A percentile compares a stretch with the other conserved stretches of the same genome.
These are phyloP conservation scores for Cladosporium sp. DNA, from an alignment of 2,329 filamentous ascomycete genomes.

Conservation along the genomic window DNA sequence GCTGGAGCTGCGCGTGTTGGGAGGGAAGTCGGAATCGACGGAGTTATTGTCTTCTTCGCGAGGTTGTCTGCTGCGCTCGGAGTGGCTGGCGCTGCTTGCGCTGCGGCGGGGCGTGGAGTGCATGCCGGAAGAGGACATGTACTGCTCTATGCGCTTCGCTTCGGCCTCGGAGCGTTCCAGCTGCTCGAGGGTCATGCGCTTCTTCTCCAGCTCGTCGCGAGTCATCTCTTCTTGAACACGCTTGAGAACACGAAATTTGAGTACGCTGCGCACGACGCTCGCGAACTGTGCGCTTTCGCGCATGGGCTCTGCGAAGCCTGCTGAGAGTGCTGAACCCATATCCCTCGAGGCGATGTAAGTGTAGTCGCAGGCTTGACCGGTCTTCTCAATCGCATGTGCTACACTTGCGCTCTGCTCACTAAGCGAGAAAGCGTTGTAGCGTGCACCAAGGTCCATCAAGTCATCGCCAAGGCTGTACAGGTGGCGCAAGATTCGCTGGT, in stretches of 20 bases:
- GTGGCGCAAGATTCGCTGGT: constrained; percentile 80
- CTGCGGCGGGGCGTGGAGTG: constrained; percentile 61
- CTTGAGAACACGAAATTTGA: constrained; percentile 87
- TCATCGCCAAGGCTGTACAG: constrained; percentile 78
- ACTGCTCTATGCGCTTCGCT: constrained; percentile 87
- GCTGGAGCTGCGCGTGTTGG: constrained; percentile 48
- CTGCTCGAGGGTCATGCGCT: constrained; percentile 72
- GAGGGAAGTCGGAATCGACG: constrained; percentile 93
- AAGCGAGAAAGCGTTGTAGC: constrained; percentile 93
- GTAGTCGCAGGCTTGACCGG: constrained; percentile 89
- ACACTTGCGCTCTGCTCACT: constrained; percentile 86
- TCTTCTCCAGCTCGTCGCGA: constrained; percentile 84
- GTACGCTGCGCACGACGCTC: constrained; percentile 80
- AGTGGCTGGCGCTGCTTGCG: constrained; percentile 33
- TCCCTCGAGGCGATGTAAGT: constrained; percentile 96
- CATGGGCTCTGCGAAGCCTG: constrained; percentile 95
- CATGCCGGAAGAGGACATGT: constrained; percentile 69
- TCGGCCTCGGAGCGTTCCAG: constrained; percentile 92
- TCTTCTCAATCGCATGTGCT: constrained; percentile 84
- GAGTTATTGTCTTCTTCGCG: constrained; percentile 72
- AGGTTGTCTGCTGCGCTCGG: constrained; percentile 19
- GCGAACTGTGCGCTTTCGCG: constrained; percentile 96
- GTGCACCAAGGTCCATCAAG: constrained; percentile 86
- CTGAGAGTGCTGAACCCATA: constrained; percentile 77
- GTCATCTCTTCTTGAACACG: constrained; percentile 97